Conservation (phyloP, 1,284 basidiomycete genomes). For the Moesziomyces sp. region DNA sequence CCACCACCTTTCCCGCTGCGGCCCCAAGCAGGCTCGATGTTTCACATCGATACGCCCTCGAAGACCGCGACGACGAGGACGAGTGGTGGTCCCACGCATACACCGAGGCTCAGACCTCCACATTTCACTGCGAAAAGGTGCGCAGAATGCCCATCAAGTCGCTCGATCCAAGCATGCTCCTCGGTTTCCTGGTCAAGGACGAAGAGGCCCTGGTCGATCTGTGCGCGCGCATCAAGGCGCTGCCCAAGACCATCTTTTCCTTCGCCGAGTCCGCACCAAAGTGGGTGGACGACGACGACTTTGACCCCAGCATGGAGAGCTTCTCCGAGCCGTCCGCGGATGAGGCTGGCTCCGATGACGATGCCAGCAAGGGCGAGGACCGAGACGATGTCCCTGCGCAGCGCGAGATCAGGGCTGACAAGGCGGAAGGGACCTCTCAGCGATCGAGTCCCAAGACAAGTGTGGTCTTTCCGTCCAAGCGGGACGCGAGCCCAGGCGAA, state of each 20-base stretch:
- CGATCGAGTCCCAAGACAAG: not conserved
- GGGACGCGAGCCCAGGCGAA: conserved; percentile 2
- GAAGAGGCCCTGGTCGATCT: conserved; percentile 87
- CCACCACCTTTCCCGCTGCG: conserved; percentile 62
- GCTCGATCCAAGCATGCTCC: conserved; percentile 96
- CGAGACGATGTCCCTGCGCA: not conserved
- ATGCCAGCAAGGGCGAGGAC: conserved; percentile 8
- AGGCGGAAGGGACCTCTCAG: not conserved
- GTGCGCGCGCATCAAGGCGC: conserved; percentile 71
- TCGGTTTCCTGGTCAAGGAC: conserved; percentile 87
- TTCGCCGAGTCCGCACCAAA: conserved; percentile 79
- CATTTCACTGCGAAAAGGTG: conserved; percentile 93
- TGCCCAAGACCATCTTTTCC: conserved; percentile 65
- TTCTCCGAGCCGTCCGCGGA: conserved; percentile 52
- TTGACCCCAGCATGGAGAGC: conserved; percentile 76
- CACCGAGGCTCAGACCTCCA: conserved; percentile 76
- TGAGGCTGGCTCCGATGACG: conserved; percentile 27
- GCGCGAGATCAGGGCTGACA: not conserved
- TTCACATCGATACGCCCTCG: conserved; percentile 11
- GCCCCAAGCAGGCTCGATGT: conserved; percentile 24
- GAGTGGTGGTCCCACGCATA: conserved; percentile 77
- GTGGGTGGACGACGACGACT: conserved; percentile 82
- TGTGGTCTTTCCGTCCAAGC: not conserved
- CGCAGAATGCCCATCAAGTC: conserved; percentile 89
- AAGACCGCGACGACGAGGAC: conserved; percentile 32